A percentile compares a stretch with the other conserved stretches of the same genome.
Evolutionary conservation across 495 filamentous ascomycete genomes (phyloP).

Genomic region (Tricharina praecox): DNA sequence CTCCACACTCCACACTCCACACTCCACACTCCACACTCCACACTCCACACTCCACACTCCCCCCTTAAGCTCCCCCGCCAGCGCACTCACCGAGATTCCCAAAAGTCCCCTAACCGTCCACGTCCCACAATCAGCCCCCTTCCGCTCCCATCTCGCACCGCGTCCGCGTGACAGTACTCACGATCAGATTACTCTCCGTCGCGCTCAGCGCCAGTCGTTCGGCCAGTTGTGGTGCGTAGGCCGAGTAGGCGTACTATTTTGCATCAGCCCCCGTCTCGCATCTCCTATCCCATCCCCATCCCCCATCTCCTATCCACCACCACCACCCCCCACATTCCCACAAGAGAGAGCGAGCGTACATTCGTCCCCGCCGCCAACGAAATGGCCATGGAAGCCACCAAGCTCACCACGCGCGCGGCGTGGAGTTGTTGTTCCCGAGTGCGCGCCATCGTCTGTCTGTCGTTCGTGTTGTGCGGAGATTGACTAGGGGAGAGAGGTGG

Average conservation of each 20-base stretch:
- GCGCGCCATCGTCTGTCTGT: too few species aligned
- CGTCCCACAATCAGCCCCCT: conserved; percentile 1
- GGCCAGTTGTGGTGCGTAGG: conserved; percentile 92
- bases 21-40: too few species aligned
- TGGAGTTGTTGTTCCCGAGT: conserved; percentile 14
- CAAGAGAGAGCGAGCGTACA: conserved; percentile 44
- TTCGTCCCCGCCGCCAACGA: conserved; percentile 86
- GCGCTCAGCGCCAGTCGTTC: conserved; percentile 68
- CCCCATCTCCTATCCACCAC: conserved; percentile 2
- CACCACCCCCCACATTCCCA: conserved; percentile 5
- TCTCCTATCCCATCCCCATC: conserved; percentile 7
- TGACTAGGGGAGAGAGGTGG: too few species aligned
- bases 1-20: too few species aligned
- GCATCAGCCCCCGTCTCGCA: not conserved
- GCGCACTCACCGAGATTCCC: conserved; percentile 60
- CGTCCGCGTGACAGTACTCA: too few species aligned
- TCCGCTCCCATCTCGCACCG: too few species aligned
- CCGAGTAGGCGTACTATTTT: conserved; percentile 95
- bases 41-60: too few species aligned
- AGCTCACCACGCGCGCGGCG: conserved; percentile 22
- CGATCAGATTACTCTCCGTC: conserved; percentile 79
- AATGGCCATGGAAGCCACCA: conserved; percentile 58
- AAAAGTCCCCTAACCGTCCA: conserved; percentile 45
- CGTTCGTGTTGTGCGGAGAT: too few species aligned
- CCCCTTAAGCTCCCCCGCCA: too few species aligned